These are phyloP conservation scores for Fusarium goolgardi DNA, from an alignment of 2,329 filamentous ascomycete genomes.

Conservation along the genomic window DNA sequence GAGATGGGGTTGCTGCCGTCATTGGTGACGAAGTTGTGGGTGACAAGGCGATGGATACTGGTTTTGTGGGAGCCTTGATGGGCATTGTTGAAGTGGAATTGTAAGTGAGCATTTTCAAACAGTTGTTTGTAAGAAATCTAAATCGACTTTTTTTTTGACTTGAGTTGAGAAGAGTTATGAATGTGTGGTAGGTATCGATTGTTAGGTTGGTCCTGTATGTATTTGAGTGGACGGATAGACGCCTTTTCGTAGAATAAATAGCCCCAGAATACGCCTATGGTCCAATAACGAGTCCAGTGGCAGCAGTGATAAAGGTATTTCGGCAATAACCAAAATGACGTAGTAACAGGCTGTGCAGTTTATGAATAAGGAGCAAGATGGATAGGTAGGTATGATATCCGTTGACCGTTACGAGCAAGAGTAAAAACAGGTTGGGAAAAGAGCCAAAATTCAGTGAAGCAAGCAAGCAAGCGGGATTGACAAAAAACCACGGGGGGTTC, in stretches of 20 bases:
- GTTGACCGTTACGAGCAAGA: neutral
- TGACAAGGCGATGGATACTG: constrained; percentile 44
- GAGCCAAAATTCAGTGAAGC: constrained; percentile 21
- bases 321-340: constrained; percentile 10
- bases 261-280: neutral
- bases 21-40: constrained; percentile 41
- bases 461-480: constrained; percentile 18
- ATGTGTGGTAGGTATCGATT: neutral
- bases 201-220: constrained; percentile 1
- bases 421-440: constrained; percentile 22
- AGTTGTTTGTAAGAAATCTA: constrained; percentile 6
- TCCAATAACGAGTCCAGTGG: constrained; percentile 5
- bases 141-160: constrained; percentile 8
- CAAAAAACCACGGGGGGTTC: constrained; percentile 18
- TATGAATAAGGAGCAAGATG: constrained; percentile 9
- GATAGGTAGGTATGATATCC: neutral
- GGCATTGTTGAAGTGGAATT: constrained; percentile 59
- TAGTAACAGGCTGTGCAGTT: constrained; percentile 21
- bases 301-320: constrained; percentile 17
- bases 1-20: constrained; percentile 40
- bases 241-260: neutral
- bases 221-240: neutral
- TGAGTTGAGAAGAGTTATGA: neutral
- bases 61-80: constrained; percentile 55
- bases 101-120: constrained; percentile 62